Conservation (phyloP, 371 early-diverging fungal species). For the Mucor circinelloides region DNA sequence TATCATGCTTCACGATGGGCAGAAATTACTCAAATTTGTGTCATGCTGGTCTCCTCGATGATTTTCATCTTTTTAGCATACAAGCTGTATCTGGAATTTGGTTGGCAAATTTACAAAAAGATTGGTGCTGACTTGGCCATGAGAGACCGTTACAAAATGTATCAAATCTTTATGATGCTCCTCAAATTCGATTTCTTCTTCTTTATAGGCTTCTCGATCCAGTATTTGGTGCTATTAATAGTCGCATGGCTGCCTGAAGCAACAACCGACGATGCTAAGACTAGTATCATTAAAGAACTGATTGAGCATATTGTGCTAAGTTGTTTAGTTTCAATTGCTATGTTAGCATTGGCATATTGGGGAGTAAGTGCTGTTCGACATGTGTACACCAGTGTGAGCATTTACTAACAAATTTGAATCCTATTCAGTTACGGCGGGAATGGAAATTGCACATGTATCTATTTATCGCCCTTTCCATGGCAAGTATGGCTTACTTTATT, state of each 20-base stretch:
- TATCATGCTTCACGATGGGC: conserved; percentile 50
- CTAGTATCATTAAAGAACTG: conserved; percentile 35
- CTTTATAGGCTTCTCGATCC: conserved; percentile 85
- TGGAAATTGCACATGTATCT: conserved; percentile 55
- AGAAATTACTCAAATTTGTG: conserved; percentile 46
- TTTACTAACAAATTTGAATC: no score
- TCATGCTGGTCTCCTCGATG: conserved; percentile 39
- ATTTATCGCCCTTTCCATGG: conserved; percentile 62
- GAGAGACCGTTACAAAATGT: conserved; percentile 81
- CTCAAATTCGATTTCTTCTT: conserved; percentile 90
- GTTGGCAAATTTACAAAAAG: conserved; percentile 92
- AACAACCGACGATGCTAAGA: conserved; percentile 56
- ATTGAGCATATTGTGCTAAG: conserved; percentile 74
- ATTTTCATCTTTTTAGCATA: conserved; percentile 46
- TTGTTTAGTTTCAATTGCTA: conserved; percentile 69
- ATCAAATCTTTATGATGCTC: conserved; percentile 86
- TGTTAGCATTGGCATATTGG: conserved; percentile 75
- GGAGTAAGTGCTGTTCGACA: conserved; percentile 49
- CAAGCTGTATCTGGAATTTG: conserved; percentile 52
- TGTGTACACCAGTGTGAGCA: background rate
- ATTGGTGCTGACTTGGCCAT: conserved; percentile 91
- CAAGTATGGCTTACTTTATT: conserved; percentile 70
- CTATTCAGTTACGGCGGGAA: conserved; percentile 46
- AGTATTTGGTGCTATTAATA: conserved; percentile 80
- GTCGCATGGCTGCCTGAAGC: conserved; percentile 52